Conservation (phyloP, 2,329 filamentous ascomycete species). For the Cladosporium austrohemisphaericum region DNA sequence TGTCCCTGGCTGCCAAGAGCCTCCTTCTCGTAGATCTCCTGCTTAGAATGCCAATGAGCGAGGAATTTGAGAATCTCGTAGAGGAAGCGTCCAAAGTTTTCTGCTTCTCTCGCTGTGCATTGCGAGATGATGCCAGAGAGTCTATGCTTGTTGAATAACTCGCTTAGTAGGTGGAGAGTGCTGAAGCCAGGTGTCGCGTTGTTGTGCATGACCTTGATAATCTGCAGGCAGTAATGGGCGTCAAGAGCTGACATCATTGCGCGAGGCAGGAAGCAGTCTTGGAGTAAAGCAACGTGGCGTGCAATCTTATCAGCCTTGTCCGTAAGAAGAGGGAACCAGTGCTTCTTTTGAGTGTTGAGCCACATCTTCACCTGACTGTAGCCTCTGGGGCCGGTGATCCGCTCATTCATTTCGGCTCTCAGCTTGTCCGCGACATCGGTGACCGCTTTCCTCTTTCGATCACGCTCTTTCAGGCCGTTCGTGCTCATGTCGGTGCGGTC, state of each 20-base stretch:
- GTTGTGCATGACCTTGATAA: constrained; percentile 83
- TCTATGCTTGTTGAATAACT: constrained; percentile 78
- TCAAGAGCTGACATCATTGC: constrained; percentile 79
- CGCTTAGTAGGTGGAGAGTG: constrained; percentile 76
- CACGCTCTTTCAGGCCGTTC: constrained; percentile 62
- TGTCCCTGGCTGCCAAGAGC: constrained; percentile 64
- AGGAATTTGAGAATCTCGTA: constrained; percentile 78
- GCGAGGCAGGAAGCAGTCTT: constrained; percentile 89
- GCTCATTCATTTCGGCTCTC: constrained; percentile 68
- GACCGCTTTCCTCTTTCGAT: constrained; percentile 66
- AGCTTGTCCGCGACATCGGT: constrained; percentile 66
- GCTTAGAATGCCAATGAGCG: constrained; percentile 76
- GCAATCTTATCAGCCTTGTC: constrained; percentile 46
- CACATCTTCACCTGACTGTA: constrained; percentile 65
- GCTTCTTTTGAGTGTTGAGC: constrained; percentile 69
- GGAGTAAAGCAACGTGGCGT: constrained; percentile 73
- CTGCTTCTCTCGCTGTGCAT: constrained; percentile 84
- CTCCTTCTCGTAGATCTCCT: constrained; percentile 73
- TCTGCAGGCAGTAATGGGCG: constrained; percentile 80
- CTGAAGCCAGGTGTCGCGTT: constrained; percentile 82
- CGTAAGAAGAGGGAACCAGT: constrained; percentile 67
- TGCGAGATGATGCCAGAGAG: constrained; percentile 80
- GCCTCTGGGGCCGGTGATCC: constrained; percentile 51
- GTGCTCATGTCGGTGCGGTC: constrained; percentile 71
- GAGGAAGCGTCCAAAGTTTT: constrained; percentile 88